phyloP scores from a whole-genome alignment of 768 basidiomycete species.

The Grammothele lineata region DNA sequence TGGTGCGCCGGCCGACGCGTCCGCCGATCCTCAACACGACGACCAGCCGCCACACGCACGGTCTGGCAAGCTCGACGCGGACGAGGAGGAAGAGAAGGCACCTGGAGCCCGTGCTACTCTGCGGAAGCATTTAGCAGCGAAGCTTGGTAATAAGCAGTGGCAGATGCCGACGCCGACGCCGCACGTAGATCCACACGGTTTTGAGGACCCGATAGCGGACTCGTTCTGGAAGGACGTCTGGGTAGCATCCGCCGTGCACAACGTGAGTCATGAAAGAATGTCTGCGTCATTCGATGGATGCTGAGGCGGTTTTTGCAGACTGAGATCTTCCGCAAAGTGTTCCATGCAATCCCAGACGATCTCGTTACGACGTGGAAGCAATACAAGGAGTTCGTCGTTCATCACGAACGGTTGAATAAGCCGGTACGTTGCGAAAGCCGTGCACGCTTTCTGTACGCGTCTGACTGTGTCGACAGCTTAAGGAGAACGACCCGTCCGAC shows the following conservation, averaged over 20 bases:
- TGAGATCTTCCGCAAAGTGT: slow-evolving; percentile 92
- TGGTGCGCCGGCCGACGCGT: slow-evolving; percentile 54
- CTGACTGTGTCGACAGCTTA: too few relatives aligned
- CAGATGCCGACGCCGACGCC: slow-evolving; percentile 66
- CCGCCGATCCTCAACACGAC: slow-evolving; percentile 36
- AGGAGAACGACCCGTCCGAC: slow-evolving; percentile 36
- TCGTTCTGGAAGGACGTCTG: slow-evolving; percentile 89
- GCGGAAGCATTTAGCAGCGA: slow-evolving; percentile 50
- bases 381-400: slow-evolving; percentile 78
- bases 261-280: slow-evolving; percentile 66
- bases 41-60: slow-evolving; percentile 45
- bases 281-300: neutral
- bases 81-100: slow-evolving; percentile 49
- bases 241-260: slow-evolving; percentile 83
- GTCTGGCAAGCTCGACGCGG: slow-evolving; percentile 38
- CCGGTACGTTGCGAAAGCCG: slow-evolving; percentile 58
- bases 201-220: slow-evolving; percentile 87
- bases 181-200: slow-evolving; percentile 66
- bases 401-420: slow-evolving; percentile 73
- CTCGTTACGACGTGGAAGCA: slow-evolving; percentile 93
- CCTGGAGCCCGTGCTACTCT: slow-evolving; percentile 46
- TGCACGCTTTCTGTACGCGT: too few relatives aligned
- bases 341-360: slow-evolving; percentile 92
- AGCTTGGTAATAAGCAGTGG: slow-evolving; percentile 53
- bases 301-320: slow-evolving; percentile 48